phyloP scores from a whole-genome alignment of 306 rosid genomes.

The Prinsepia uniflora region DNA sequence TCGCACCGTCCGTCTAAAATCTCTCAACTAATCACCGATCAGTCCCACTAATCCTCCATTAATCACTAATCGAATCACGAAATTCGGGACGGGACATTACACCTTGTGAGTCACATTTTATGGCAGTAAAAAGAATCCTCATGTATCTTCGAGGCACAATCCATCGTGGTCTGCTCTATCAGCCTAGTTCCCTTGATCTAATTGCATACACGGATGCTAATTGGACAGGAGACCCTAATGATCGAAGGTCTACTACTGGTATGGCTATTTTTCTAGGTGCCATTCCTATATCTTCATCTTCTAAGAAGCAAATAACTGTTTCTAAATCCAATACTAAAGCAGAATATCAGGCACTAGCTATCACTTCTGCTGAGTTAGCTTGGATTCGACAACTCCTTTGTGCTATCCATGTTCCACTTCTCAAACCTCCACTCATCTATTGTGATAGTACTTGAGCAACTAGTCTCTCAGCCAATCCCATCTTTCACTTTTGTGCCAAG shows the following conservation, averaged over 20 bases:
- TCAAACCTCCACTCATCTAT: background rate
- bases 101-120: background rate
- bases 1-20: too few species aligned
- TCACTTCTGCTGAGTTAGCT: too few species aligned
- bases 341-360: background rate
- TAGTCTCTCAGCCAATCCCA: background rate
- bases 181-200: too few species aligned
- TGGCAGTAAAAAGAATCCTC: background rate
- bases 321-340: background rate
- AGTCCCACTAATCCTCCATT: too few species aligned
- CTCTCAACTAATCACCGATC: too few species aligned
- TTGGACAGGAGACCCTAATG: too few species aligned
- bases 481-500: background rate
- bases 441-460: background rate
- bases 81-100: too few species aligned
- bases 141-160: background rate
- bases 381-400: background rate
- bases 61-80: too few species aligned
- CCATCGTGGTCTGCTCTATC: background rate
- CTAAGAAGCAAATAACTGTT: background rate
- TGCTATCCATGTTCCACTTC: background rate
- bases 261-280: background rate
- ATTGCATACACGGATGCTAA: too few species aligned
- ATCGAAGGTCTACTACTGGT: background rate
- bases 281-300: background rate